Conservation (phyloP, 495 filamentous ascomycete species). For the Jackrogersella minutella region DNA sequence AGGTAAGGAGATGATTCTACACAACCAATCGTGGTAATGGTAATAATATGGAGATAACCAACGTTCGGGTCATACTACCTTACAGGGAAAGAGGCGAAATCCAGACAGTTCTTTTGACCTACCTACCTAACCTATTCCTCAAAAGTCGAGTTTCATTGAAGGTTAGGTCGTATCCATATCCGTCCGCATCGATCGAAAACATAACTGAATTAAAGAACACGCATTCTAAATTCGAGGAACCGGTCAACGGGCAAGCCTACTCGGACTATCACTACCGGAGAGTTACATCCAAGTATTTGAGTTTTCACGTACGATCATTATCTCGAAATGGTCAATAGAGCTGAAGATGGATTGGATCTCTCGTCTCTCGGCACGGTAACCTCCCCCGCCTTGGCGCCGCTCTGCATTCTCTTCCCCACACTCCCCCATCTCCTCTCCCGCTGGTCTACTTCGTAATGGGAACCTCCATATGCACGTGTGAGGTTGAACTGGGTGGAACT, state of each 20-base stretch:
- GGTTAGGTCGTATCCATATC: conserved; percentile 26
- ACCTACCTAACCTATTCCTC: background rate
- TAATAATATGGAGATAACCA: conserved; percentile 38
- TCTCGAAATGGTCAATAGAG: conserved; percentile 23
- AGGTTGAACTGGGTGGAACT: background rate
- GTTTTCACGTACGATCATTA: conserved; percentile 29
- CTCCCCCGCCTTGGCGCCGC: conserved; percentile 35
- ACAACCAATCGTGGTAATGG: conserved; percentile 8
- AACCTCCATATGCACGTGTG: background rate
- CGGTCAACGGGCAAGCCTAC: background rate
- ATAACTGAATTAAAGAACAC: conserved; percentile 1
- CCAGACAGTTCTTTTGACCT: background rate
- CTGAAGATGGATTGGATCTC: conserved; percentile 23
- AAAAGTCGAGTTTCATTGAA: background rate
- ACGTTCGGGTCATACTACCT: conserved; percentile 30
- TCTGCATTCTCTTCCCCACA: conserved; percentile 23
- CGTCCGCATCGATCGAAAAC: background rate
- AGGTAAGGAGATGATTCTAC: background rate
- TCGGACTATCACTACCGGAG: background rate
- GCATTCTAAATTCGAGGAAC: conserved; percentile 3
- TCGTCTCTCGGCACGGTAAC: conserved; percentile 25
- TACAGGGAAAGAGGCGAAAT: conserved; percentile 29
- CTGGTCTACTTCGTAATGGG: background rate
- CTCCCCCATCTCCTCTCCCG: conserved; percentile 17
- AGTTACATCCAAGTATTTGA: conserved; percentile 40